Percentiles rank a stretch among this genome's conserved stretches.
Evolutionary conservation across 2,329 filamentous ascomycete species (phyloP).

Genomic region (Fusarium heterosporum): DNA sequence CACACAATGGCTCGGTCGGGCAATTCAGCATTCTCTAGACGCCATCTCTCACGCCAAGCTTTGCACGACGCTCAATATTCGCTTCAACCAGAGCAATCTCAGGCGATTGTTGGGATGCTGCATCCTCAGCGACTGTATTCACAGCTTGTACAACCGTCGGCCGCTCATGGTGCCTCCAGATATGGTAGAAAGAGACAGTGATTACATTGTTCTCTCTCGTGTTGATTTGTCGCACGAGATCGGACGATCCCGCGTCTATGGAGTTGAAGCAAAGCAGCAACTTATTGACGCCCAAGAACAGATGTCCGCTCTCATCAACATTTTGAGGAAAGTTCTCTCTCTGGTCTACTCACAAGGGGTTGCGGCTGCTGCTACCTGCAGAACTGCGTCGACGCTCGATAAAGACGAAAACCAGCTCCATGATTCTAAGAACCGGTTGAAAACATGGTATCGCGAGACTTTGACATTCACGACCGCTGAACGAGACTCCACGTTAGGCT

Average conservation of each 20-base stretch:
- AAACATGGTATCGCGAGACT: neutral
- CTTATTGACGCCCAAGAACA: neutral
- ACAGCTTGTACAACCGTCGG: neutral
- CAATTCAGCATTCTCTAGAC: neutral
- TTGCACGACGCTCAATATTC: neutral
- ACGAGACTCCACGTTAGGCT: neutral
- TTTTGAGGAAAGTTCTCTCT: neutral
- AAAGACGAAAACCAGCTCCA: neutral
- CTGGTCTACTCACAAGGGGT: neutral
- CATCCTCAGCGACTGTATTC: neutral
- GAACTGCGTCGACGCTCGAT: neutral
- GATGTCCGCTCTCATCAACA: neutral
- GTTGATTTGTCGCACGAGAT: conserved; percentile 1
- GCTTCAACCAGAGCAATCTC: neutral
- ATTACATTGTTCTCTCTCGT: neutral
- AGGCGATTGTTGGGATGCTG: neutral
- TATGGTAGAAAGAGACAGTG: neutral
- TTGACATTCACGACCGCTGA: neutral
- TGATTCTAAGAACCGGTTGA: neutral
- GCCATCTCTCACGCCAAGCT: neutral
- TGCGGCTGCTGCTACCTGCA: rapidly evolving
- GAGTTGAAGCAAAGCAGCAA: neutral
- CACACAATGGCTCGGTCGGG: neutral
- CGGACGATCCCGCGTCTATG: neutral
- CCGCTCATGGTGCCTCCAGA: neutral